These are phyloP conservation scores for Orbilia quercus DNA, from an alignment of 2,329 filamentous ascomycete species.

Conservation along the genomic window DNA sequence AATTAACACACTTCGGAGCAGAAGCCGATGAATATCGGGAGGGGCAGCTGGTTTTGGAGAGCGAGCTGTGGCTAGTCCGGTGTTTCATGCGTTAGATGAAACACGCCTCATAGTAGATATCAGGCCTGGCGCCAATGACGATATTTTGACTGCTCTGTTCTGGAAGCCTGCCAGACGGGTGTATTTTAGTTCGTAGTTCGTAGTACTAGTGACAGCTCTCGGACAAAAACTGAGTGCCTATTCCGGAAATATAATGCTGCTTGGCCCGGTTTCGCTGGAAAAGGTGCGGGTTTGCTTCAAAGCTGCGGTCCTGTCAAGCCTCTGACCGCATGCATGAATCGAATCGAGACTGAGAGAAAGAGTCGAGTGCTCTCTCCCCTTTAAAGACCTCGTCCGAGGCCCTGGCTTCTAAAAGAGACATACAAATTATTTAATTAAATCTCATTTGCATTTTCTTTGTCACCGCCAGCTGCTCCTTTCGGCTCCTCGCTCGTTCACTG, in stretches of 20 bases:
- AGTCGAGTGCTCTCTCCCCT: conserved; percentile 16
- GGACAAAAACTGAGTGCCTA: not conserved
- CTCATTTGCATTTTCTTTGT: too few species aligned
- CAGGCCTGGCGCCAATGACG: not conserved
- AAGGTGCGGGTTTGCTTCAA: conserved; percentile 5
- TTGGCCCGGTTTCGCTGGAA: conserved; percentile 24
- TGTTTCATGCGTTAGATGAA: conserved; percentile 36
- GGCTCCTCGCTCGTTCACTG: not conserved
- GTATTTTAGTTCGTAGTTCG: not conserved
- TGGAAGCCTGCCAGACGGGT: conserved; percentile 9
- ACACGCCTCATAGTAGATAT: conserved; percentile 8
- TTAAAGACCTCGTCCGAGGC: conserved; percentile 19
- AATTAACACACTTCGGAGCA: not conserved
- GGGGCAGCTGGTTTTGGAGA: not conserved
- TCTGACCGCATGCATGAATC: too few species aligned
- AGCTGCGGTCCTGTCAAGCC: conserved; percentile 4
- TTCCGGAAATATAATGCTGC: not conserved
- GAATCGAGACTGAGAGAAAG: not conserved
- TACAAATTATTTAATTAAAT: too few species aligned
- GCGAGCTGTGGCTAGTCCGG: conserved; percentile 25
- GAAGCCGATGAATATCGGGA: not conserved
- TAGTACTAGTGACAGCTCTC: conserved; percentile 1
- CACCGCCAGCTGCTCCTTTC: conserved; percentile 13
- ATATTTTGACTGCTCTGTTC: conserved; percentile 4
- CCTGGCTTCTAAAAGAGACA: too few species aligned